Evolutionary conservation across 2,329 filamentous ascomycete genomes (phyloP), one percentile per base, ranked within the genome.

Genomic region (Lomentospora prolificans): DNA sequence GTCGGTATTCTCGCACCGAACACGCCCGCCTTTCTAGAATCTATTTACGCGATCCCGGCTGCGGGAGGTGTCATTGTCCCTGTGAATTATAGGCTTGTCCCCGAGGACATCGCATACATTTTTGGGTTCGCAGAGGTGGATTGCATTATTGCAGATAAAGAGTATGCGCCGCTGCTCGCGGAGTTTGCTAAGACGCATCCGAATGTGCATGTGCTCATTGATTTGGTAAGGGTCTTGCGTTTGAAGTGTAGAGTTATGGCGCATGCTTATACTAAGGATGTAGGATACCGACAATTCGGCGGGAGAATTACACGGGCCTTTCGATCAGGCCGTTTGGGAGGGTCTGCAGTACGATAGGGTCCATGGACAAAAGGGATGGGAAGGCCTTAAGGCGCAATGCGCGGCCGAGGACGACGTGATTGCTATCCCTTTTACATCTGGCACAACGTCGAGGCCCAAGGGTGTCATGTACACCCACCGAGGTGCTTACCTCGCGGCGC

Each of bases 381-480:
- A 76, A 12, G 88, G 81, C 0, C 77, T 97, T 24, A 79, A 88
- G 59, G 77, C 81, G 1, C 85, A 90, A 61, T 80, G 80, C 3
- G 73, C 77, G 1, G 79, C 90, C 63, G 94, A 99, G 67, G 86
- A 96, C 61, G 84, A 83, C 58, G 79, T 89, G 62, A 79, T 97
- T 58, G 90, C 91, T 3, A 82, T 99, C 56, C 89, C 92, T 1
- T 97, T 97, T 68, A 99, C 94, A 0, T 94, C 87, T 27, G 92
- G 92, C 3, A 97, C 94, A 1, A 97, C 94, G 0, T 90, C 91
- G 0, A 78, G 81, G 28, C 94, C 94, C 1, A 97, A 99, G 69
- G 94, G 94, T 4, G 92, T 96, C 3, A 84, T 95, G 56, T 96
- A 87, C 66, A 96, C 90, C 1, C 89, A 97, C 68, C 81, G 94